Conservation (phyloP, 1,139 yeast species). For the Yarrowia galli region DNA sequence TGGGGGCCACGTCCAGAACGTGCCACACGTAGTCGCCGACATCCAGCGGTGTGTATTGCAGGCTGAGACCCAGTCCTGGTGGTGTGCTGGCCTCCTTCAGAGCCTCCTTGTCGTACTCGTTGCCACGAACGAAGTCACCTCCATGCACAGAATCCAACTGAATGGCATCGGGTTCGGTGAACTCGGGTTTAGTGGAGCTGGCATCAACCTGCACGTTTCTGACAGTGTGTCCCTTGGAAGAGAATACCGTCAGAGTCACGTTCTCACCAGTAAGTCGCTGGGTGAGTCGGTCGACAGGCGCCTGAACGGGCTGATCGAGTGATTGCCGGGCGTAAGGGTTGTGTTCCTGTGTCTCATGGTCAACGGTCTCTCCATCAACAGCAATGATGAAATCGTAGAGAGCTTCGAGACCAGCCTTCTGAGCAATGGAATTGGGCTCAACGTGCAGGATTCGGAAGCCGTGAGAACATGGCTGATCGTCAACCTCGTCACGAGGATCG, state of each 20-base stretch:
- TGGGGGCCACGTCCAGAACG: constrained; percentile 72
- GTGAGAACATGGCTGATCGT: constrained; percentile 33
- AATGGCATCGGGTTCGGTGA: constrained; percentile 27
- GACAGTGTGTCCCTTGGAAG: constrained; percentile 77
- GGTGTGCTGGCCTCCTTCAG: constrained; percentile 43
- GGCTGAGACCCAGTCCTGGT: constrained; percentile 63
- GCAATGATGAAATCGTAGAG: constrained; percentile 87
- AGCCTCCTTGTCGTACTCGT: constrained; percentile 38
- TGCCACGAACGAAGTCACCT: constrained; percentile 7
- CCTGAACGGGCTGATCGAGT: constrained; percentile 13
- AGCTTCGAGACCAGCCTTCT: constrained; percentile 68
- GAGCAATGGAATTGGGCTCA: constrained; percentile 55
- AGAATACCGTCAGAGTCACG: constrained; percentile 77
- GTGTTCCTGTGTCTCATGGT: constrained; percentile 19
- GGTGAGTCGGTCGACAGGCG: constrained; percentile 47
- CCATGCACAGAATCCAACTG: constrained; percentile 29
- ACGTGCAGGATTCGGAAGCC: constrained; percentile 67
- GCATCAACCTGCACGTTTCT: constrained; percentile 40
- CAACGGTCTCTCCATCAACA: constrained; percentile 71
- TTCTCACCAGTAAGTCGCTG: constrained; percentile 49
- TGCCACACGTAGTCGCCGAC: constrained; percentile 91
- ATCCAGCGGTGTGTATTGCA: constrained; percentile 78
- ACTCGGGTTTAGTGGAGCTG: constrained; percentile 25
- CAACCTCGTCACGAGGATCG: constrained; percentile 47
- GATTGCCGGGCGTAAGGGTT: constrained; percentile 38